phyloP scores from a whole-genome alignment of 768 basidiomycete species.

The Russula ochroleuca region DNA sequence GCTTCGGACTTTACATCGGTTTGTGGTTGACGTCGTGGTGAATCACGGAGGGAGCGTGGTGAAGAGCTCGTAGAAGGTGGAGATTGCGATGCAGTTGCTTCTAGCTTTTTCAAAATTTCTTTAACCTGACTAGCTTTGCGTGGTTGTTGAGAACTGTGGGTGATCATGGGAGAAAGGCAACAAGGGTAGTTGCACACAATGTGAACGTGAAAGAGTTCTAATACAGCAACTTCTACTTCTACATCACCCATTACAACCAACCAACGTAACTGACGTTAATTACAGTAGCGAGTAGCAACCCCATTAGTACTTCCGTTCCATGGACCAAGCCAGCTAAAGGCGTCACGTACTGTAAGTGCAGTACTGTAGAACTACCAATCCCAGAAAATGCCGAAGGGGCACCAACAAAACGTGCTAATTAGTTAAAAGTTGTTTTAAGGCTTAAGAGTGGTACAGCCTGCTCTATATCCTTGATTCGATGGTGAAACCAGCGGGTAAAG shows the following conservation, averaged over 20 bases:
- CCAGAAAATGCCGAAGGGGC: background rate
- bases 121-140: background rate
- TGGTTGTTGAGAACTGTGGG: background rate
- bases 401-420: background rate
- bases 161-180: background rate
- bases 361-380: no score
- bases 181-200: background rate
- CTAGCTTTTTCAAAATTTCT: background rate
- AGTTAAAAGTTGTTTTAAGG: no score
- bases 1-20: background rate
- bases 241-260: background rate
- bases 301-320: no score
- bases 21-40: background rate
- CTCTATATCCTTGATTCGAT: no score
- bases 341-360: no score
- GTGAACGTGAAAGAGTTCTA: background rate
- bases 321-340: no score
- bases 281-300: no score
- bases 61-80: background rate
- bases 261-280: background rate
- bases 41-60: background rate
- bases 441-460: no score
- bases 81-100: background rate
- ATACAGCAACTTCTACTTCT: background rate
- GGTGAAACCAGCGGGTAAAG: no score